Conservation (phyloP, 1,139 yeast genomes). For the Diutina ranongensis region DNA sequence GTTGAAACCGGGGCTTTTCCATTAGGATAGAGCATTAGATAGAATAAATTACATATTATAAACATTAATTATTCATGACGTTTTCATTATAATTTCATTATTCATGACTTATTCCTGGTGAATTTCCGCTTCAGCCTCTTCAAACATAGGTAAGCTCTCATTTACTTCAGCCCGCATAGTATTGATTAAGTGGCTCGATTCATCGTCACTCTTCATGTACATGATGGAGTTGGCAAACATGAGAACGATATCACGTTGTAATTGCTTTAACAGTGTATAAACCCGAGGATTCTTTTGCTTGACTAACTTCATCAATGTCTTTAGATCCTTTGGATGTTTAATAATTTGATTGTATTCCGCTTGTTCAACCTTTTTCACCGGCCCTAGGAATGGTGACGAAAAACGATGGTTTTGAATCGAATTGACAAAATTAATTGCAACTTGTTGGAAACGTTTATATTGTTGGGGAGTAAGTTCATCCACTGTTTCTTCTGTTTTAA, state of each 20-base stretch:
- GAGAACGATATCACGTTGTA: slow-evolving; percentile 58
- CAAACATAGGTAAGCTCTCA: slow-evolving; percentile 38
- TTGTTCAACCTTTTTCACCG: slow-evolving; percentile 58
- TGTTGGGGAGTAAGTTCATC: slow-evolving; percentile 7
- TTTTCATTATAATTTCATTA: too few species aligned
- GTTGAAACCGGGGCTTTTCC: slow-evolving; percentile 1
- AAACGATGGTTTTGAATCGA: slow-evolving; percentile 61
- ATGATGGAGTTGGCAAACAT: slow-evolving; percentile 81
- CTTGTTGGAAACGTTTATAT: slow-evolving; percentile 38
- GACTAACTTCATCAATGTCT: slow-evolving; percentile 45
- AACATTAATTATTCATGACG: too few species aligned
- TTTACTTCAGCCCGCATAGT: slow-evolving; percentile 56
- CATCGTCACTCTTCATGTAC: slow-evolving; percentile 63
- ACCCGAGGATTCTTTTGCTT: slow-evolving; percentile 33
- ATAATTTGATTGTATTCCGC: slow-evolving; percentile 57
- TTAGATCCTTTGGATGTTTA: slow-evolving; percentile 56
- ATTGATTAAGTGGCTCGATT: slow-evolving; percentile 48
- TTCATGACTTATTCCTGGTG: not conserved
- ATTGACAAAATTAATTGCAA: slow-evolving; percentile 47
- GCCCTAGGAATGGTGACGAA: slow-evolving; percentile 63
- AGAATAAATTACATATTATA: not conserved
- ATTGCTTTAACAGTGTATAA: slow-evolving; percentile 45
- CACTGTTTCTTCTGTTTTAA: slow-evolving; percentile 7
- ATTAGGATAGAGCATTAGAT: slow-evolving; percentile 5
- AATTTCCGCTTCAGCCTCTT: slow-evolving; percentile 18